Conservation (phyloP, 331 rosid species). For the Malus hybrid region DNA sequence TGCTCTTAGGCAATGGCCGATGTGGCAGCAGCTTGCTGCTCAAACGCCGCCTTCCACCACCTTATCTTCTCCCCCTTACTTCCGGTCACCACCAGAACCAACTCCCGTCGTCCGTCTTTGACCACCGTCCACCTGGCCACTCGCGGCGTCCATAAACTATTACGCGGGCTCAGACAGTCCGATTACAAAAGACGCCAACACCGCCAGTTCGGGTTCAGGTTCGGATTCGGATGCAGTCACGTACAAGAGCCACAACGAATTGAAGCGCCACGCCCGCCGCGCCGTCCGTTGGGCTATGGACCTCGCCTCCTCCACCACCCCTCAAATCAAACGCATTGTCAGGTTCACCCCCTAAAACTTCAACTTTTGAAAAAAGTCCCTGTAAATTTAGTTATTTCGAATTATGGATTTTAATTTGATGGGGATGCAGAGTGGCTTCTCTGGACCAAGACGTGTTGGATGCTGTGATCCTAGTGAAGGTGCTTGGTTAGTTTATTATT, state of each 20-base stretch:
- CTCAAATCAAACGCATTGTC: constrained; percentile 75
- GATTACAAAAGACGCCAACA: constrained; percentile 15
- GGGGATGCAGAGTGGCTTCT: constrained; percentile 47
- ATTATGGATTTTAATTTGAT: background rate
- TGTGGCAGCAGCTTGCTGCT: constrained; percentile 23
- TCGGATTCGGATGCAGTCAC: constrained; percentile 27
- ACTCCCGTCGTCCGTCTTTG: constrained; percentile 13
- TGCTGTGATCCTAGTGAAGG: constrained; percentile 73
- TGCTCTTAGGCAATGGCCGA: constrained; percentile 55
- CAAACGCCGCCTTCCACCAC: constrained; percentile 15
- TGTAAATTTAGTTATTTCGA: background rate
- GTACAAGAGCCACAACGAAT: constrained; percentile 68
- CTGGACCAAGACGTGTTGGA: constrained; percentile 55
- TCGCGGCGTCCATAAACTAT: constrained; percentile 24
- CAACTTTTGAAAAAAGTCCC: background rate
- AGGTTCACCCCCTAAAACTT: constrained; percentile 24
- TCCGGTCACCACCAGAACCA: constrained; percentile 8
- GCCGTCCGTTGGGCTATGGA: constrained; percentile 85
- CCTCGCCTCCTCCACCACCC: constrained; percentile 61
- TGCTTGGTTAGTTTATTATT: constrained; percentile 28
- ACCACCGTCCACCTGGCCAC: constrained; percentile 32
- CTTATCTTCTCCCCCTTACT: constrained; percentile 13
- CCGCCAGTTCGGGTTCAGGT: constrained; percentile 11
- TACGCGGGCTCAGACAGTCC: constrained; percentile 34
- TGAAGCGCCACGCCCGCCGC: constrained; percentile 80